Evolutionary conservation across 495 filamentous ascomycete species (phyloP).

Genomic region (Penicillium longicatenatum): DNA sequence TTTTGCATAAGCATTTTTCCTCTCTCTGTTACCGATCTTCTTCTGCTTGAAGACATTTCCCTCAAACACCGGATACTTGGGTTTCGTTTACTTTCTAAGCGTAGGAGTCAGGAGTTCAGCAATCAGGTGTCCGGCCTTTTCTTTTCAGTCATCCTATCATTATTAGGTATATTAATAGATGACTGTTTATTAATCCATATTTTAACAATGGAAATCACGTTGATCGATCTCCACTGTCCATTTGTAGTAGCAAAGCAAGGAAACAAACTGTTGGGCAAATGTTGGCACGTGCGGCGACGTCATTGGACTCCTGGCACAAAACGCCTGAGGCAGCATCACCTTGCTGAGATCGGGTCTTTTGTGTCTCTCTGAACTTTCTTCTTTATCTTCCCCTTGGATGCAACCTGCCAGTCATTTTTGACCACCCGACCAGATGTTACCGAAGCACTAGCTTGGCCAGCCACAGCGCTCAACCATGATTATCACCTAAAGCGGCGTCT

Average conservation of each 20-base stretch:
- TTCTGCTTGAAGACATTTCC: background rate
- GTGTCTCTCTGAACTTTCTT: background rate
- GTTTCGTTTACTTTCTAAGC: background rate
- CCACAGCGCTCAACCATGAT: constrained; percentile 21
- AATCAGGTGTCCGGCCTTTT: too few species aligned
- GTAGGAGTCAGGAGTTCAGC: background rate
- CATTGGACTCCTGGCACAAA: constrained; percentile 26
- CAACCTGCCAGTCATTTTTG: background rate
- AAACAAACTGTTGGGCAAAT: constrained; percentile 5
- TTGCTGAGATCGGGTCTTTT: background rate
- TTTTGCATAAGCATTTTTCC: background rate
- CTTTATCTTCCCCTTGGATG: background rate
- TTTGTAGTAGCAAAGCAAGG: background rate
- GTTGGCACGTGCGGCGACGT: constrained; percentile 45
- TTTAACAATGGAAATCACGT: background rate
- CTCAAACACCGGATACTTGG: background rate
- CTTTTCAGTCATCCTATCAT: background rate
- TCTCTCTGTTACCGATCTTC: background rate
- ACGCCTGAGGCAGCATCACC: constrained; percentile 16
- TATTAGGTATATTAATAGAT: background rate
- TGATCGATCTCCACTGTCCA: background rate
- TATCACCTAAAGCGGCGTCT: constrained; percentile 19
- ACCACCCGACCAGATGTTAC: constrained; percentile 8
- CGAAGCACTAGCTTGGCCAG: constrained; percentile 8
- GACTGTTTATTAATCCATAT: background rate